Conservation (phyloP, 1,139 yeast species). For the Debaryomyces psychrophilus region DNA sequence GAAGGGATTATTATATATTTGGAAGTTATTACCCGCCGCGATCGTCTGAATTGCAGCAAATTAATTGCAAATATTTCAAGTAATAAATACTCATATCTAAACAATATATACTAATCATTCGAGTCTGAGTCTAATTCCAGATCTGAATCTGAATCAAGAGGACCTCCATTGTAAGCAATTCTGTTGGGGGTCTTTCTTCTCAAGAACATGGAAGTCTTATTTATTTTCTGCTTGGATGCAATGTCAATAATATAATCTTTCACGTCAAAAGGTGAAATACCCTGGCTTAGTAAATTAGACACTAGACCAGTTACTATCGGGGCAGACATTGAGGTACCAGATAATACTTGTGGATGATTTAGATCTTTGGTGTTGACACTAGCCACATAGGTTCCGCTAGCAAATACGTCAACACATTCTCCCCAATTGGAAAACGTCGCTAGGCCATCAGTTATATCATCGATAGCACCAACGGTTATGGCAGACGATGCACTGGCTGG, state of each 20-base stretch:
- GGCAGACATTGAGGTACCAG: constrained; percentile 91
- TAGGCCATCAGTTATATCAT: constrained; percentile 65
- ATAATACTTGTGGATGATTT: constrained; percentile 44
- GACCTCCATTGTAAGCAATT: constrained; percentile 40
- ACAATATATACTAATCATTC: constrained; percentile 5
- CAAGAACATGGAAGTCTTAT: constrained; percentile 33
- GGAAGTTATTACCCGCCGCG: background rate
- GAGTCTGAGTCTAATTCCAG: constrained; percentile 19
- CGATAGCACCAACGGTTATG: constrained; percentile 85
- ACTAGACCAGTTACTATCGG: constrained; percentile 78
- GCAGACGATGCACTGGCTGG: constrained; percentile 78
- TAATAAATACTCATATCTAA: background rate
- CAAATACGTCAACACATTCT: constrained; percentile 78
- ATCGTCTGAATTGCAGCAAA: background rate
- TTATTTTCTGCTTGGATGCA: constrained; percentile 41
- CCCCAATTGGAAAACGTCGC: constrained; percentile 90
- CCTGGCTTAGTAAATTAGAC: constrained; percentile 64
- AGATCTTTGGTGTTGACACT: constrained; percentile 41
- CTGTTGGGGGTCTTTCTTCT: constrained; percentile 42
- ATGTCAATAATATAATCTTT: constrained; percentile 40
- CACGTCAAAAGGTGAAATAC: constrained; percentile 48
- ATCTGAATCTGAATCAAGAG: constrained; percentile 15
- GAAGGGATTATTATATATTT: too few relatives aligned
- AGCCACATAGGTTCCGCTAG: constrained; percentile 72
- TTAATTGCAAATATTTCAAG: background rate